phyloP scores from a whole-genome alignment of 1,284 basidiomycete species.

The Pholiota adiposa region DNA sequence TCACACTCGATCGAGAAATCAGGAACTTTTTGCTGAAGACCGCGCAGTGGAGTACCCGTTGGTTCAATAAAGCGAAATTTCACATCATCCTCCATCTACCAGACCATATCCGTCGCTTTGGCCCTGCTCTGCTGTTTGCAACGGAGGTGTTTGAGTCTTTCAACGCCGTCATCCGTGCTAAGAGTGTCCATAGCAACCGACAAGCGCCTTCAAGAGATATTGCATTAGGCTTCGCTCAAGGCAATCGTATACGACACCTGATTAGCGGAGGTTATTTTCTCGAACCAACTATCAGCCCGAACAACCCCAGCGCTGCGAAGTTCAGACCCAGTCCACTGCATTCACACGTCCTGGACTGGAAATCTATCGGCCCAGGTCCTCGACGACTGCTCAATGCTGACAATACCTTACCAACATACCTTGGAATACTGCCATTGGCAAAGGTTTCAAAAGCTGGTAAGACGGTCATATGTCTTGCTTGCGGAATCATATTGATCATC shows the following conservation, averaged over 20 bases:
- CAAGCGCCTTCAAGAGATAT: conserved; percentile 49
- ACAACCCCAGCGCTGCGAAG: too few species aligned
- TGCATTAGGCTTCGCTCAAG: conserved; percentile 36
- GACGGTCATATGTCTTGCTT: neutral
- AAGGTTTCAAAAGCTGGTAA: neutral
- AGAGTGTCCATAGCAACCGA: conserved; percentile 46
- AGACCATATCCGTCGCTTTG: conserved; percentile 38
- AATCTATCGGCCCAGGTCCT: neutral
- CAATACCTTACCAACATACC: neutral
- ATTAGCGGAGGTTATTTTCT: conserved; percentile 32
- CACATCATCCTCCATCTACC: conserved; percentile 39
- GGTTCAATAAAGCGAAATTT: conserved; percentile 48
- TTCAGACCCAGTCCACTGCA: too few species aligned
- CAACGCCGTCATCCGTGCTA: conserved; percentile 46
- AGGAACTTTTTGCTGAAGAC: conserved; percentile 32
- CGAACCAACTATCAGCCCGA: neutral
- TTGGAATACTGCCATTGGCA: neutral
- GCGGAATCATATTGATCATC: too few species aligned
- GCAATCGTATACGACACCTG: conserved; percentile 40
- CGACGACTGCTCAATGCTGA: neutral
- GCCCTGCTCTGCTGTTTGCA: conserved; percentile 42
- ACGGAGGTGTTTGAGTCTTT: conserved; percentile 52
- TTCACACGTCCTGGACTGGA: too few species aligned
- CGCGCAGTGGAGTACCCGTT: conserved; percentile 30
- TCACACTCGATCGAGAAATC: conserved; percentile 29